These are phyloP conservation scores for Bruguiera sexangula DNA, from an alignment of 345 rosid genomes.

Conservation along the genomic window DNA sequence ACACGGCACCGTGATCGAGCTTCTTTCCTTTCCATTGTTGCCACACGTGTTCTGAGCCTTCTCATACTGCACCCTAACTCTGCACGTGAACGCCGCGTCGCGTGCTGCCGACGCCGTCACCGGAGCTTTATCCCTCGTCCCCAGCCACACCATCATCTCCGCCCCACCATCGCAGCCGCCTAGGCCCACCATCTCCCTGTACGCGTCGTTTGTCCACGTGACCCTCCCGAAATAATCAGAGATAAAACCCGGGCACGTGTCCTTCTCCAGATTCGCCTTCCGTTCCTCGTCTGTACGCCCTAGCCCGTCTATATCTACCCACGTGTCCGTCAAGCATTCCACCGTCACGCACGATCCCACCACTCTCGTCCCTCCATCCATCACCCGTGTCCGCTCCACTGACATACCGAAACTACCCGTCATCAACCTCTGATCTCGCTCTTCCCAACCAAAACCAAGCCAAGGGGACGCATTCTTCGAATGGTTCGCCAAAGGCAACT, in stretches of 20 bases:
- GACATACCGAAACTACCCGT: background rate
- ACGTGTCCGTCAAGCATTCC: constrained; percentile 69
- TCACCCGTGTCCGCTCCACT: constrained; percentile 10
- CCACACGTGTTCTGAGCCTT: constrained; percentile 35
- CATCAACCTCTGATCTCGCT: constrained; percentile 4
- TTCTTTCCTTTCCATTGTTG: constrained; percentile 30
- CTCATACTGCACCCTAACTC: constrained; percentile 54
- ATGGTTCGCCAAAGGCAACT: constrained; percentile 2
- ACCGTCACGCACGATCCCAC: constrained; percentile 60
- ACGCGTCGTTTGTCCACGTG: constrained; percentile 72
- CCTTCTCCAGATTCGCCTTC: constrained; percentile 48
- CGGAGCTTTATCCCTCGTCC: constrained; percentile 44
- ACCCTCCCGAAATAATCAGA: constrained; percentile 66
- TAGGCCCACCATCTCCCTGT: constrained; percentile 50
- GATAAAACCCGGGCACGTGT: constrained; percentile 78
- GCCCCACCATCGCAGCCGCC: constrained; percentile 13
- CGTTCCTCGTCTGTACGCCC: constrained; percentile 60
- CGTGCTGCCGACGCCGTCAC: constrained; percentile 21
- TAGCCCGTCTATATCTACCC: constrained; percentile 48
- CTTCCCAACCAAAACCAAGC: constrained; percentile 40
- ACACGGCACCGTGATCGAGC: constrained; percentile 66
- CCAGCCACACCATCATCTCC: constrained; percentile 56
- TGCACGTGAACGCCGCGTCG: constrained; percentile 60
- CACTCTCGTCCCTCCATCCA: constrained; percentile 22
- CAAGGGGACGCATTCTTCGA: constrained; percentile 32